phyloP scores from a whole-genome alignment of 1,284 basidiomycete species.

The Quambalaria eucalypti region DNA sequence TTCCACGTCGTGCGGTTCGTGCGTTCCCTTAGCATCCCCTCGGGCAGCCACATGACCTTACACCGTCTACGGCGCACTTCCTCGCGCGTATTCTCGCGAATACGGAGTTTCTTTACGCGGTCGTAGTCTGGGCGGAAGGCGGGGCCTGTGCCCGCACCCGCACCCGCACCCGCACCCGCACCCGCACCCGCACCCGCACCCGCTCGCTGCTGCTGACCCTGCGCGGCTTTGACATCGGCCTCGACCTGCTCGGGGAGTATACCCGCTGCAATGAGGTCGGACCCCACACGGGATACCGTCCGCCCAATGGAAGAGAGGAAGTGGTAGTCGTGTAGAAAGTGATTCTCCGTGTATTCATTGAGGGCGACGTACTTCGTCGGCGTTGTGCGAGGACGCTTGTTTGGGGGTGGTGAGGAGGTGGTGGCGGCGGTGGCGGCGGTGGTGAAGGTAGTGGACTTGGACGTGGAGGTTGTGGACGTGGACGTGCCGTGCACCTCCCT shows the following conservation, averaged over 20 bases:
- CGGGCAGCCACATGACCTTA: constrained; percentile 9
- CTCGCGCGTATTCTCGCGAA: constrained; percentile 2
- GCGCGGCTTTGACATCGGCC: neutral
- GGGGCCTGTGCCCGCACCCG: neutral
- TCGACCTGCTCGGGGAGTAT: neutral
- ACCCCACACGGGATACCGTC: neutral
- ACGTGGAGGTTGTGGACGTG: neutral
- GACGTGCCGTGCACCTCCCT: too few relatives aligned
- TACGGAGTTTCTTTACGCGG: neutral
- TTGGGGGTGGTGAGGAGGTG: neutral
- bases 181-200: neutral
- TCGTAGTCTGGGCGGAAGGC: neutral
- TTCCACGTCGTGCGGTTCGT: constrained; percentile 7
- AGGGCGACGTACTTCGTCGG: constrained; percentile 1
- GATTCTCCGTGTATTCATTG: neutral
- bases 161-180: neutral
- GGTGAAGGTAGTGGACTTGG: neutral
- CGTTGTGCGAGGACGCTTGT: neutral
- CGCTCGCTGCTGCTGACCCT: neutral
- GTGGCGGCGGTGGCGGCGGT: neutral
- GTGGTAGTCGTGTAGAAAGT: constrained; percentile 6
- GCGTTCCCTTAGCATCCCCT: constrained; percentile 5
- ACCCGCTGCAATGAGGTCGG: neutral
- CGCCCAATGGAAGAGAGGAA: constrained; percentile 2
- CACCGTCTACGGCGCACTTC: neutral